Evolutionary conservation across 257 asterid species (phyloP), one percentile per base, ranked within the genome.

Genomic region (Plantago major): DNA sequence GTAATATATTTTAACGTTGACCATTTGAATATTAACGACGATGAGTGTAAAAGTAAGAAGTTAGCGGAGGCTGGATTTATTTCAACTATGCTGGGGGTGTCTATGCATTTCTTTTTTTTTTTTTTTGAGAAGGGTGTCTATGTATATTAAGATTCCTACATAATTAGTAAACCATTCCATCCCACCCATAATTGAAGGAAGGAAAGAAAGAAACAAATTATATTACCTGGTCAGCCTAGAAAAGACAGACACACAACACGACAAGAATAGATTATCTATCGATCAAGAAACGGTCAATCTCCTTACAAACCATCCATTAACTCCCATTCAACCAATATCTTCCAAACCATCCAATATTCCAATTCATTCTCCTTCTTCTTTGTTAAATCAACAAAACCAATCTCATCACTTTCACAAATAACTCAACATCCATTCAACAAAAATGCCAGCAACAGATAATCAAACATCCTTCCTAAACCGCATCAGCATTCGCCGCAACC

Each of bases 401-500:
- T 13, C 17, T 22, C 55, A 33, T 17, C 40, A 38, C 22, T 33
- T 43, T n/a, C 37, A 10, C 10, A 1, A 37, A 38, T 7, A 16
- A 14, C 13, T 40, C 12, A 52, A 28, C 52, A 11, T 17, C 46
- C 11, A 15, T 17, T 15, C 26, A 14, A 13, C 7, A 12, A 14
- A 54, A 42, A 89, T 90, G 96, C 95, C 84, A 69, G 74, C 66
- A 7, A 85, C 86, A 30, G 86, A 83, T 37, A 64, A 69, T 16
- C 95, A 81, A 73, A 73, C 80, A 19, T 88, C 94, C 7, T 88
- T 88, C 78, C 84, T 88, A 62, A 86, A 89, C 82, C 95, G 94
- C 63, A 88, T 92, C 3, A 92, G 98, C 86, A 88, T 92, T 73
- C 95, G 98, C 44, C 90, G 98, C 43, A 88, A 78, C 70, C 94